A percentile compares a stretch with the other conserved stretches of the same genome.
phyloP scores from a whole-genome alignment of 139 green algal species.

The Pseudopediastrum boryanum region DNA sequence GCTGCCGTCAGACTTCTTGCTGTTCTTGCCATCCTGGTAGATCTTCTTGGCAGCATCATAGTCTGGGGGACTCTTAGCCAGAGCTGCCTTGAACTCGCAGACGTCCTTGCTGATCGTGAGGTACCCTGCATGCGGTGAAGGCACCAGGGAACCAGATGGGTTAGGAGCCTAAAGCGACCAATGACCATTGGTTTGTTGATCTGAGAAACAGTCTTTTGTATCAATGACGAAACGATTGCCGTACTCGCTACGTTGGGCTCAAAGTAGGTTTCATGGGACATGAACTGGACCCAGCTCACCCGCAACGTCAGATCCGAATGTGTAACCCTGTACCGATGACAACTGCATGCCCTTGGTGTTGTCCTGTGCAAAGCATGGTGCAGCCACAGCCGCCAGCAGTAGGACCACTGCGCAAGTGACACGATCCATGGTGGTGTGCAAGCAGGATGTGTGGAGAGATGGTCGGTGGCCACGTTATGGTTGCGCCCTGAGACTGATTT shows the following conservation, averaged over 20 bases:
- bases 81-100: constrained; percentile 36
- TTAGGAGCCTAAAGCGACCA: not conserved
- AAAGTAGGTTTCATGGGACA: not conserved
- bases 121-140: constrained; percentile 9
- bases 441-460: too few relatives aligned
- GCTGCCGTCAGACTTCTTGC: constrained; percentile 17
- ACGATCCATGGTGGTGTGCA: too few relatives aligned
- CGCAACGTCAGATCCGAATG: constrained; percentile 27
- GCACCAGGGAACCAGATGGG: not conserved
- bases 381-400: not conserved
- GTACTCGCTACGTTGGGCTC: not conserved
- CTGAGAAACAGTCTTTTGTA: not conserved
- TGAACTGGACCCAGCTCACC: not conserved
- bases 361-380: not conserved
- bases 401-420: too few relatives aligned
- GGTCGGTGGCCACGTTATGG: too few relatives aligned
- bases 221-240: not conserved
- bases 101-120: constrained; percentile 30
- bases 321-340: constrained; percentile 19
- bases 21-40: constrained; percentile 34
- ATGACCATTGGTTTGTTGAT: not conserved
- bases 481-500: too few relatives aligned
- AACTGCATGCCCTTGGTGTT: constrained; percentile 29
- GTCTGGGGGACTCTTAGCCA: constrained; percentile 4
- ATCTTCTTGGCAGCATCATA: constrained; percentile 16